These are phyloP conservation scores for Abelmoschus esculentus DNA, from an alignment of 345 rosid species.

Conservation along the genomic window DNA sequence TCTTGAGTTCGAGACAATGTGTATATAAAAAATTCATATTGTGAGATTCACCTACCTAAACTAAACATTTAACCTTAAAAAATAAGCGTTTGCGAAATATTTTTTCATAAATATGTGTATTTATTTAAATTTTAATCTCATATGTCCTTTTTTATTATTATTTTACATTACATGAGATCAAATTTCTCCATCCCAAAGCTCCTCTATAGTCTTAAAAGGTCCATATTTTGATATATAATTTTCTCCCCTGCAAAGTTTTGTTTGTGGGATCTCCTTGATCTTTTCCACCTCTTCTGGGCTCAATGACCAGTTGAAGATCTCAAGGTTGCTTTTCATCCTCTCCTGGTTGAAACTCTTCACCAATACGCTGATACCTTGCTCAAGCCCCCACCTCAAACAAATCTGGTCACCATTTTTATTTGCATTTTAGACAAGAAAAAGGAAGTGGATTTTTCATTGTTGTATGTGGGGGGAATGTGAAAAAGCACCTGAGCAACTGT, in stretches of 20 bases:
- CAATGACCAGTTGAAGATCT: slow-evolving; percentile 31
- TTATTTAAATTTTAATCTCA: too few species aligned
- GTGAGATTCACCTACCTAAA: too few species aligned
- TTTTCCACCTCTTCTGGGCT: slow-evolving; percentile 34
- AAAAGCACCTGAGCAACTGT: slow-evolving; percentile 64
- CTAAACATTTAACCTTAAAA: too few species aligned
- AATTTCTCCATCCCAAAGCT: slow-evolving; percentile 15
- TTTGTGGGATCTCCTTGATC: slow-evolving; percentile 43
- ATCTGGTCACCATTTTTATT: slow-evolving; percentile 3
- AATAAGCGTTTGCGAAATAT: too few species aligned
- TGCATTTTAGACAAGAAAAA: background rate
- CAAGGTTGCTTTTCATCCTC: slow-evolving; percentile 31
- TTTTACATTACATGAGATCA: background rate
- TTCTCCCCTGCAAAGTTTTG: slow-evolving; percentile 3
- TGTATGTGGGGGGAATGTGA: background rate
- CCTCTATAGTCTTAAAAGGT: background rate
- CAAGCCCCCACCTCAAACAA: slow-evolving; percentile 9
- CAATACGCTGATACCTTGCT: slow-evolving; percentile 1
- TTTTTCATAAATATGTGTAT: too few species aligned
- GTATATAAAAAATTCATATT: too few species aligned
- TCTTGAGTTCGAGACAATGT: too few species aligned
- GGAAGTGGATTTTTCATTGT: background rate
- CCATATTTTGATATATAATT: background rate
- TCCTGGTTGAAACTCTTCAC: slow-evolving; percentile 39
- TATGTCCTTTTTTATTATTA: too few species aligned